Base-by-base conservation (phyloP, 768 basidiomycete genomes). In the Calvatia gigantea region DNA sequence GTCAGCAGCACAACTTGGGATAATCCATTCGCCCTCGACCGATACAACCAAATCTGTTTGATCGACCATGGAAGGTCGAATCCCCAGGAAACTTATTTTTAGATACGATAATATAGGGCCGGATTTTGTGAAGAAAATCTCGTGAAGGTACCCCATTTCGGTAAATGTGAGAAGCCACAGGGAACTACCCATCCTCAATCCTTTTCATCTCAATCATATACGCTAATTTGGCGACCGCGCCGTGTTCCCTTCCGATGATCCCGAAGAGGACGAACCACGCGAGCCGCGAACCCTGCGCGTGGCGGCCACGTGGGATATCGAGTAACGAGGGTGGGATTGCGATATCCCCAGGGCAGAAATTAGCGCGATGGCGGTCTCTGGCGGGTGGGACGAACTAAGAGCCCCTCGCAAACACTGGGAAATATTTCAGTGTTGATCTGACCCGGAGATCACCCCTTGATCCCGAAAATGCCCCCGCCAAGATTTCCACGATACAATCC, bases 401-500 rank as follows among this genome's bases (percentile, higher is more conserved):
- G 23, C 43, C 25, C 29, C 17, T 46, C 11, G 38, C 29, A 56
- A 42, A 56, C 29, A 35, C 54, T 56, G 54, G 47, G 54, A 56
- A 42, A 47, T 25, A 33, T 49, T 35, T 14, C 37, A 46, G 48
- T 49, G 46, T 29, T 56, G 46, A 49, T 47, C 54, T 55, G 65
- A 65, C 62, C 64, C 72, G 73, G 71, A 72, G 72, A 74, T 73
- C 67, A 63, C 64, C 68, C 68, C 64, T 61, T 52, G 68, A 68
- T 61, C 61, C 65, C 74, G 72, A 71, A 71, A 72, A 73, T 69
- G 70, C 69, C 65, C 62, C 70, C 70, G 70, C 60, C 56, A 60
- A 62, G 50, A 61, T 73, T 73, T 71, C 70, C 73, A 74, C 71
- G 71, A 70, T 71, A 67, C 65, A 68, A 61, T 41, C 32, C 19